Conservation (phyloP, 2,329 filamentous ascomycete genomes). For the Arthrobotrys conoides region DNA sequence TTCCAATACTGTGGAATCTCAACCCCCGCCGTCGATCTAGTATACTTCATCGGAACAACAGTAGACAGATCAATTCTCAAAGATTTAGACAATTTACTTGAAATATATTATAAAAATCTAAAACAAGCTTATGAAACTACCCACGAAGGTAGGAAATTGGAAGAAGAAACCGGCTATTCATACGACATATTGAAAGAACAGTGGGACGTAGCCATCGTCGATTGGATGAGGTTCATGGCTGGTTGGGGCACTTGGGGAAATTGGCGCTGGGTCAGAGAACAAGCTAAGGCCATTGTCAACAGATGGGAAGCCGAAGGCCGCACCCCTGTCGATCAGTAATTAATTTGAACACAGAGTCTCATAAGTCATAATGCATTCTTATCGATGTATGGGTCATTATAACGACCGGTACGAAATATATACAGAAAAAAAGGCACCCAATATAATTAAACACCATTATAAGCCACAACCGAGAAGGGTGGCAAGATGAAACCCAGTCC, state of each 20-base stretch:
- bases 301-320: conserved; percentile 45
- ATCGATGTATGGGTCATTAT: too few relatives aligned
- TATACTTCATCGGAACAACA: conserved; percentile 70
- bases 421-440: neutral
- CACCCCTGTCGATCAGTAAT: neutral
- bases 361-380: too few relatives aligned
- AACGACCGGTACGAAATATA: neutral
- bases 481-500: neutral
- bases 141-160: conserved; percentile 58
- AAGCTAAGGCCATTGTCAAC: conserved; percentile 40
- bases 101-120: conserved; percentile 68
- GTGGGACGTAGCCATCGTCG: conserved; percentile 78
- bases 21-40: conserved; percentile 74
- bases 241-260: conserved; percentile 64
- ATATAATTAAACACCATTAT: conserved; percentile 29
- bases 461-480: conserved; percentile 7
- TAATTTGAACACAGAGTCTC: too few relatives aligned
- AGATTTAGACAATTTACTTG: conserved; percentile 69
- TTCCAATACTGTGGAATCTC: conserved; percentile 79
- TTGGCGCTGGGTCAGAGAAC: conserved; percentile 55
- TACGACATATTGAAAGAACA: conserved; percentile 73
- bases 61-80: conserved; percentile 69
- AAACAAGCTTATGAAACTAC: conserved; percentile 25
- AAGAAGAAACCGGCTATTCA: conserved; percentile 68
- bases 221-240: conserved; percentile 71